Evolutionary conservation across 2,329 filamentous ascomycete genomes (phyloP).

Genomic region (Monosporascus sp.): DNA sequence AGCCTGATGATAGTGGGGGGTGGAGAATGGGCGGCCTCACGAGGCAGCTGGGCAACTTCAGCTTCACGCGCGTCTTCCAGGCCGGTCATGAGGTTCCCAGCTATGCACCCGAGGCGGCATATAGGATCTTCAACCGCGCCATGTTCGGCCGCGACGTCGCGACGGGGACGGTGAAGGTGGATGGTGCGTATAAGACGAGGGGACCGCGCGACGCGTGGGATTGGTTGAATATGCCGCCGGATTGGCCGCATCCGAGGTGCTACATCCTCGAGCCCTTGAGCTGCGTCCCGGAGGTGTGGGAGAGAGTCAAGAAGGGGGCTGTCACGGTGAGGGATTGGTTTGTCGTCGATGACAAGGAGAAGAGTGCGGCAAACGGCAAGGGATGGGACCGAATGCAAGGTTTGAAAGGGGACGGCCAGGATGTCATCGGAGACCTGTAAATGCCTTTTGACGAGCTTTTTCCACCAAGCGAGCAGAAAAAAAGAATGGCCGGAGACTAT

Average conservation of each 20-base stretch:
- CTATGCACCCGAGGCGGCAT: slow-evolving; percentile 20
- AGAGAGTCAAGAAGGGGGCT: slow-evolving; percentile 8
- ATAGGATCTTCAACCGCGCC: slow-evolving; percentile 27
- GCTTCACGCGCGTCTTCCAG: slow-evolving; percentile 50
- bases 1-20: background rate
- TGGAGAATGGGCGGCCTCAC: slow-evolving; percentile 42
- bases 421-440: too few species aligned
- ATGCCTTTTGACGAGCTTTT: too few species aligned
- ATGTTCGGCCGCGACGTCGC: slow-evolving; percentile 41
- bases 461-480: too few species aligned
- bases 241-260: slow-evolving; percentile 8
- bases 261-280: slow-evolving; percentile 12
- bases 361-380: too few species aligned
- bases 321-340: slow-evolving; percentile 15
- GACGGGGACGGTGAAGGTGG: slow-evolving; percentile 42
- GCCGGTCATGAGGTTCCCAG: slow-evolving; percentile 47
- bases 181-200: slow-evolving; percentile 28
- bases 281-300: slow-evolving; percentile 13
- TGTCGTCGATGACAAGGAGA: slow-evolving; percentile 10
- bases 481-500: too few species aligned
- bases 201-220: slow-evolving; percentile 28
- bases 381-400: too few species aligned
- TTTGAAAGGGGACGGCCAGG: too few species aligned
- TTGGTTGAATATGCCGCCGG: slow-evolving; percentile 33
- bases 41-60: slow-evolving; percentile 60